phyloP scores from a whole-genome alignment of 225 moss, liverwort and hornwort genomes.

The Marchantia paleacea region DNA sequence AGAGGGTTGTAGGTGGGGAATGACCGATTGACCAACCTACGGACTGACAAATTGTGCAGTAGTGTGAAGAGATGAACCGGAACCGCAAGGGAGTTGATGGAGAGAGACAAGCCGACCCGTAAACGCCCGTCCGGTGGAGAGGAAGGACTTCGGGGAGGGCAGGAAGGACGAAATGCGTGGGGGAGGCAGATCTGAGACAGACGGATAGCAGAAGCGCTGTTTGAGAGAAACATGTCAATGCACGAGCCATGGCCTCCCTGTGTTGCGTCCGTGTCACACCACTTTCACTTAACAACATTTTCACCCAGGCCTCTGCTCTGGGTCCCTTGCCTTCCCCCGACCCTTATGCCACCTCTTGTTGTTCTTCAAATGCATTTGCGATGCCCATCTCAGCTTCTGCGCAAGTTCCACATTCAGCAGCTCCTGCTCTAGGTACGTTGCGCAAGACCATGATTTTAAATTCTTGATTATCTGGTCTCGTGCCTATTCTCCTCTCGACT shows the following conservation, averaged over 20 bases:
- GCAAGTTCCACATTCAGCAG: not conserved
- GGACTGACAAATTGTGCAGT: not conserved
- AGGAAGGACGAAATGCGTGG: not conserved
- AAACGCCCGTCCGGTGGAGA: too few species aligned
- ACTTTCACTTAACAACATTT: not conserved
- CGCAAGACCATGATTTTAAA: not conserved
- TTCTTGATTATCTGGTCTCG: not conserved
- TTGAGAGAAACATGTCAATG: not conserved
- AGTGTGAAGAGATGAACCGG: not conserved
- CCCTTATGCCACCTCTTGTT: not conserved
- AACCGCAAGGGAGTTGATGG: too few species aligned
- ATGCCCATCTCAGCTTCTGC: not conserved
- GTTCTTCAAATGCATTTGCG: not conserved
- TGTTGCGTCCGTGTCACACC: not conserved
- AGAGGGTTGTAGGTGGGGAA: not conserved
- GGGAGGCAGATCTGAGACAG: not conserved
- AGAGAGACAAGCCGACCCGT: too few species aligned
- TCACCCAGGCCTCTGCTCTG: not conserved
- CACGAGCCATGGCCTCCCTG: constrained; percentile 12
- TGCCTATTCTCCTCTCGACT: not conserved
- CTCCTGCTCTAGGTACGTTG: not conserved
- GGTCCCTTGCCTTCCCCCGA: not conserved
- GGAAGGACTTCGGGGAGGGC: not conserved
- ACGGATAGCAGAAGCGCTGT: not conserved
- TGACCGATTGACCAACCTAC: not conserved